These are phyloP conservation scores for Ceratocystis colombiana DNA, from an alignment of 2,329 filamentous ascomycete species.

Conservation along the genomic window DNA sequence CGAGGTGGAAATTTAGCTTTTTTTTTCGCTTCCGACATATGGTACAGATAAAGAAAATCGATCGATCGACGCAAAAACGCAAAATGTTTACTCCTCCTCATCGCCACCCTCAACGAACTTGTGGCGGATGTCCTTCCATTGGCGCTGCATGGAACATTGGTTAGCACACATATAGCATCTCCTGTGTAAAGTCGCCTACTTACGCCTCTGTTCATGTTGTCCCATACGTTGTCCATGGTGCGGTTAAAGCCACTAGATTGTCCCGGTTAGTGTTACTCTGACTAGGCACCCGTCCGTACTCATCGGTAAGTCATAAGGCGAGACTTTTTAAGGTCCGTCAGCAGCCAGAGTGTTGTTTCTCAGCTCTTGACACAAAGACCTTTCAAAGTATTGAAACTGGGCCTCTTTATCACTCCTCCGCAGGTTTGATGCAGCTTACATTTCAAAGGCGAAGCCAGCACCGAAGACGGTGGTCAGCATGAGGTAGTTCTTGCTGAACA, in stretches of 20 bases:
- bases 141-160: slow-evolving; percentile 51
- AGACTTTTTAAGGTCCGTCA: too few relatives aligned
- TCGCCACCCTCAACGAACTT: slow-evolving; percentile 66
- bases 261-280: slow-evolving; percentile 6
- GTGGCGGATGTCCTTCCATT: slow-evolving; percentile 99
- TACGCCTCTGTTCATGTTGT: slow-evolving; percentile 84
- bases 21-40: slow-evolving; percentile 22
- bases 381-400: not conserved
- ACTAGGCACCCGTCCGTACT: not conserved
- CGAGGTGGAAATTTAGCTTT: slow-evolving; percentile 19
- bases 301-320: too few relatives aligned
- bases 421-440: slow-evolving; percentile 52
- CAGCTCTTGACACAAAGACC: not conserved
- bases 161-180: not conserved
- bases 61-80: not conserved
- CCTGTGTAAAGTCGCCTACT: slow-evolving; percentile 34
- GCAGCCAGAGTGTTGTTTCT: not conserved
- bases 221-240: slow-evolving; percentile 77
- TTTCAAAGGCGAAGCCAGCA: slow-evolving; percentile 80
- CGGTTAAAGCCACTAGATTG: slow-evolving; percentile 66
- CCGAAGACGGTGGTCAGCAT: slow-evolving; percentile 83
- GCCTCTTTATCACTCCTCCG: too few relatives aligned
- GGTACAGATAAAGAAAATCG: slow-evolving; percentile 19
- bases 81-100: slow-evolving; percentile 46
- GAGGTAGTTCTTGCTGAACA: slow-evolving; percentile 78